A percentile compares a stretch with the other conserved stretches of the same genome.
Conservation (phyloP, 2,329 filamentous ascomycete genomes). For the Phoma herbarum region DNA sequence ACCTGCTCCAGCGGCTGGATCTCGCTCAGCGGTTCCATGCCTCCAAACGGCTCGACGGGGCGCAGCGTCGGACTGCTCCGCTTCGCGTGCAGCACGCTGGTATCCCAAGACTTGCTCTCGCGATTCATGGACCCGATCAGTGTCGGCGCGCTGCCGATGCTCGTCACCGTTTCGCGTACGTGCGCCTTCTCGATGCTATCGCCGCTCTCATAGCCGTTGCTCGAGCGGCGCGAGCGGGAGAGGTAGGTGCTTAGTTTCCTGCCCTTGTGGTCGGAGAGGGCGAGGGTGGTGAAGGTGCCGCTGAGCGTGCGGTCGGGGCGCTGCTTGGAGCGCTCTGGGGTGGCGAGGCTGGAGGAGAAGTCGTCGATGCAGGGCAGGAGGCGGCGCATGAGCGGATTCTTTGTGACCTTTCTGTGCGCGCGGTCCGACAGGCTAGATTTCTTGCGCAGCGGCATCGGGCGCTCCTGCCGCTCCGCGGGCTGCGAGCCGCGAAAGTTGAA, state of each 20-base stretch:
- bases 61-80: conserved; percentile 29
- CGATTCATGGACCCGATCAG: conserved; percentile 28
- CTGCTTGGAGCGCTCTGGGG: conserved; percentile 19
- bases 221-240: conserved; percentile 41
- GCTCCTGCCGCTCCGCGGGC: conserved; percentile 45
- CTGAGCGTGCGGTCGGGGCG: conserved; percentile 9
- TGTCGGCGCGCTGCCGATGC: conserved; percentile 46
- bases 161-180: conserved; percentile 45
- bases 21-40: conserved; percentile 26
- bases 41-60: conserved; percentile 20
- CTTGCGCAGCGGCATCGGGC: conserved; percentile 42
- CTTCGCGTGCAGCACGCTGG: conserved; percentile 9
- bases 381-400: conserved; percentile 40
- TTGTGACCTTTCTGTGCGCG: conserved; percentile 31
- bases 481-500: conserved; percentile 51
- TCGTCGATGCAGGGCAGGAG: conserved; percentile 49
- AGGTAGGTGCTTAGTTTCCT: conserved; percentile 36
- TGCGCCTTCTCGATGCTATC: conserved; percentile 45
- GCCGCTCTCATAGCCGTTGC: conserved; percentile 38
- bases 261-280: conserved; percentile 20
- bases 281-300: conserved; percentile 11
- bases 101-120: conserved; percentile 22
- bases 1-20: conserved; percentile 39
- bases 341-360: conserved; percentile 47
- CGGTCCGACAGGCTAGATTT: conserved; percentile 39